Conservation (phyloP, 2,329 filamentous ascomycete genomes). For the Drechslerella dactyloides region DNA sequence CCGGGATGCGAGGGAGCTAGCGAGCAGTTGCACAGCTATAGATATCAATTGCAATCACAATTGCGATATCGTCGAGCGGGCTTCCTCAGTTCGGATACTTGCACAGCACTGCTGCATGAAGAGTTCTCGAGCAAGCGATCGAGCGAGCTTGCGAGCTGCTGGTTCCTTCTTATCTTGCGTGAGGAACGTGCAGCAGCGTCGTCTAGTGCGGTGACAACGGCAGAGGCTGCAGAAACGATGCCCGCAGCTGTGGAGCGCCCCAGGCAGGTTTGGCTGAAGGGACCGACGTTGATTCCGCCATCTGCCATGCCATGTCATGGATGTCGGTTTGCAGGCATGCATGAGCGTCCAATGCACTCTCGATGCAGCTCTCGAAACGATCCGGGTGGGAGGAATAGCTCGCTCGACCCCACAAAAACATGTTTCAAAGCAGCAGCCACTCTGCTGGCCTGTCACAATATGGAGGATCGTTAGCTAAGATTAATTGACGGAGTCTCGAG, state of each 20-base stretch:
- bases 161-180: not conserved
- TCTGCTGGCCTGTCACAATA: not conserved
- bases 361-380: conserved; percentile 5
- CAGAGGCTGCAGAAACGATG: conserved; percentile 5
- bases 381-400: not conserved
- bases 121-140: not conserved
- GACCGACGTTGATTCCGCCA: not conserved
- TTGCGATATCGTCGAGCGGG: not conserved
- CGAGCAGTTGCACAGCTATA: not conserved
- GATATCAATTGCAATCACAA: conserved; percentile 5
- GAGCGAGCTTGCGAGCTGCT: no score
- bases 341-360: not conserved
- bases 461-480: not conserved
- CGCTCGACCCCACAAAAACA: conserved; percentile 8
- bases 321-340: not conserved
- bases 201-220: not conserved
- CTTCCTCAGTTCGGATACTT: no score
- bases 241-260: no score
- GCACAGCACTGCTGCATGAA: conserved; percentile 2
- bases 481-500: no score
- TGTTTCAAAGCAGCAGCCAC: not conserved
- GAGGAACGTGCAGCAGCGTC: conserved; percentile 5
- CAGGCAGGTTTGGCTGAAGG: not conserved
- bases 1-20: no score
- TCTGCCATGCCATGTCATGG: conserved; percentile 8